Evolutionary conservation across 2,329 filamentous ascomycete species (phyloP), one percentile per base, ranked within the genome.

Genomic region (Pseudopithomyces maydicus): DNA sequence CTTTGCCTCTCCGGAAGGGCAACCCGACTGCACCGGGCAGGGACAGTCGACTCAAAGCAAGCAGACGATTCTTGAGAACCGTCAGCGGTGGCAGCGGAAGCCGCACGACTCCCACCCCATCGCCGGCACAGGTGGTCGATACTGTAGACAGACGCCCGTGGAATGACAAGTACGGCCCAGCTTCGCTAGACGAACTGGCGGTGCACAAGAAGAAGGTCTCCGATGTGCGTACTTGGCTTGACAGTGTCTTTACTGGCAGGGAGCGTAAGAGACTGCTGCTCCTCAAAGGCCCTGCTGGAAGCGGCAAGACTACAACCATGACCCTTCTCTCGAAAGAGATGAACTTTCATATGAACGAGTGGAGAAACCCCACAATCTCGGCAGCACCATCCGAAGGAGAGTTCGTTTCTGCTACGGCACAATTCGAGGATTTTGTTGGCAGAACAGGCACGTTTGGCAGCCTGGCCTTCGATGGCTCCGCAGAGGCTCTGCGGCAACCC

Each of bases 191-290:
- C 15, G 94, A 98, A 77, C 80, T 99, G 44, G 94, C 90, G 0
- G 94, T 99, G 17, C 93, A 99, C 75, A 97, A 96, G 80, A 95
- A 86, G 67, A 99, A 99, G 75, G 90, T 98, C 6, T 79, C 86
- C 2, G 93, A 98, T 77, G 93, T 98, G 44, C 85, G 88, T 56
- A 82, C 79, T 56, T 98, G 95, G 93, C 79, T 99, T 33, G 86
- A 90, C 42, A 85, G 88, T 69, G 90, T 92, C 17, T 84, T 92
- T 59, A 74, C 77, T 23, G 90, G 91, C 42, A 77, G 71, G 44
- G 74, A 75, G 53, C 76, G 74, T 52, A 87, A 96, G 80, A 85
- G 90, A 58, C 72, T 97, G 55, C 83, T 97, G 55, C 82, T 99
- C 26, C 81, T 99, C 42, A 97, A 96, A 75, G 95, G 95, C 11